phyloP scores from a whole-genome alignment of 2,329 filamentous ascomycete genomes.

The Pezicula rhizophila region DNA sequence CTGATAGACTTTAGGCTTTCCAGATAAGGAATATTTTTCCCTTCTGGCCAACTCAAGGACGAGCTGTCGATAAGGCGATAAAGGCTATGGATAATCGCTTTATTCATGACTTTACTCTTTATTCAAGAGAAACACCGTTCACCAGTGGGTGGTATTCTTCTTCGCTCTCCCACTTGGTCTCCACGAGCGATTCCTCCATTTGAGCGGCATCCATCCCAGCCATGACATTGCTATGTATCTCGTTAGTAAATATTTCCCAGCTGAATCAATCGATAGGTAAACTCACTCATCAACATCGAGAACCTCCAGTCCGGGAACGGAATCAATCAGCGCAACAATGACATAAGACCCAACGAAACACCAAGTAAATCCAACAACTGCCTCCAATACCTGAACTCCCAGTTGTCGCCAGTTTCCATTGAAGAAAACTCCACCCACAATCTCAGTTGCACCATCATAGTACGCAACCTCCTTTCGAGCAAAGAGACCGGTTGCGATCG shows the following conservation, averaged over 20 bases:
- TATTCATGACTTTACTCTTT: too few relatives aligned
- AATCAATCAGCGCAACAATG: slow-evolving; percentile 45
- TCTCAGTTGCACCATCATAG: slow-evolving; percentile 40
- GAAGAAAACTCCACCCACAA: slow-evolving; percentile 45
- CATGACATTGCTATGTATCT: slow-evolving; percentile 35
- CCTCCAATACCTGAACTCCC: slow-evolving; percentile 44
- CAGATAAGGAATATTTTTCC: not conserved
- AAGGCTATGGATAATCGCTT: too few relatives aligned
- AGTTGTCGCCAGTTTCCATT: slow-evolving; percentile 45
- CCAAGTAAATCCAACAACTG: slow-evolving; percentile 44
- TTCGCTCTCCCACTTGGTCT: slow-evolving; percentile 12
- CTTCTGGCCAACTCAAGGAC: not conserved
- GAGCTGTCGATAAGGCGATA: too few relatives aligned
- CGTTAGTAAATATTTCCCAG: slow-evolving; percentile 2
- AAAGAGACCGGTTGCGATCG: slow-evolving; percentile 44
- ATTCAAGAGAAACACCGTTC: slow-evolving; percentile 1
- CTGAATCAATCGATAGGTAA: not conserved
- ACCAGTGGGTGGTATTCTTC: slow-evolving; percentile 1
- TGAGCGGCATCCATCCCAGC: slow-evolving; percentile 43
- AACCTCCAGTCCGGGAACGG: slow-evolving; percentile 45
- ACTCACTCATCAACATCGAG: slow-evolving; percentile 46
- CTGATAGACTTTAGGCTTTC: not conserved
- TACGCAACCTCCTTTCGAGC: slow-evolving; percentile 44
- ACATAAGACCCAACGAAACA: slow-evolving; percentile 41
- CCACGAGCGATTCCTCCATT: slow-evolving; percentile 41